Evolutionary conservation across 352 stramenopile genomes (phyloP).

Genomic region (Pythium sukuiense): DNA sequence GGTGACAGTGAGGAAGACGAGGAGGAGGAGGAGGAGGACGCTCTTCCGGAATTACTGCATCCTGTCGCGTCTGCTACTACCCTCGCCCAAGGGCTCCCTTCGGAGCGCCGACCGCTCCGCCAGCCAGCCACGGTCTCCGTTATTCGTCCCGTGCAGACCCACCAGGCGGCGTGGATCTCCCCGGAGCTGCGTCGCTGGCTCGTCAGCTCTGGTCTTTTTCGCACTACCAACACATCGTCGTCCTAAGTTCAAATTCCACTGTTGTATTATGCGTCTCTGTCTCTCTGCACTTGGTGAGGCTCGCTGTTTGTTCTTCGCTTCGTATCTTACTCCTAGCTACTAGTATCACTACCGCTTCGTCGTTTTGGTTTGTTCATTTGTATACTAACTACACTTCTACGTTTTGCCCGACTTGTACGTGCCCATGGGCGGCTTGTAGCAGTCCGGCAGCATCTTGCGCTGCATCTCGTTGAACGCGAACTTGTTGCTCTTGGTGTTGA

Average conservation of each 20-base stretch:
- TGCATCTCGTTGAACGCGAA: slow-evolving; percentile 90
- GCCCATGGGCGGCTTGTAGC: slow-evolving; percentile 77
- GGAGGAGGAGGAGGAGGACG: slow-evolving; percentile 14
- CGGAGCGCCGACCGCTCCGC: neutral
- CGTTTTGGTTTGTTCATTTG: too few species aligned
- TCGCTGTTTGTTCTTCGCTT: neutral
- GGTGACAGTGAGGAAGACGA: slow-evolving; percentile 4
- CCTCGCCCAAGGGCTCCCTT: neutral
- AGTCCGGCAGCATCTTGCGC: slow-evolving; percentile 81
- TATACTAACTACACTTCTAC: slow-evolving; percentile 21
- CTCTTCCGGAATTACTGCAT: slow-evolving; percentile 2
- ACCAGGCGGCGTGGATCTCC: slow-evolving; percentile 66
- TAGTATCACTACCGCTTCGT: neutral
- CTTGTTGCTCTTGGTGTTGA: slow-evolving; percentile 84
- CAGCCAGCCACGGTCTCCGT: slow-evolving; percentile 23
- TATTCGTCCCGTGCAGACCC: slow-evolving; percentile 17
- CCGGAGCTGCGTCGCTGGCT: slow-evolving; percentile 55
- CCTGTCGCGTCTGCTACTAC: neutral
- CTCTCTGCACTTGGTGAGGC: too few species aligned
- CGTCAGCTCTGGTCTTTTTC: slow-evolving; percentile 47
- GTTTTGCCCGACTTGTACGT: slow-evolving; percentile 87
- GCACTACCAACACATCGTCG: slow-evolving; percentile 17
- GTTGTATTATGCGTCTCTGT: neutral
- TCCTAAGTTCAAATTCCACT: neutral
- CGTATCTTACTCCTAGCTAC: neutral